These are phyloP conservation scores for Cyclostephanos tholiformis DNA, from an alignment of 108 stramenopile genomes.

Conservation along the genomic window DNA sequence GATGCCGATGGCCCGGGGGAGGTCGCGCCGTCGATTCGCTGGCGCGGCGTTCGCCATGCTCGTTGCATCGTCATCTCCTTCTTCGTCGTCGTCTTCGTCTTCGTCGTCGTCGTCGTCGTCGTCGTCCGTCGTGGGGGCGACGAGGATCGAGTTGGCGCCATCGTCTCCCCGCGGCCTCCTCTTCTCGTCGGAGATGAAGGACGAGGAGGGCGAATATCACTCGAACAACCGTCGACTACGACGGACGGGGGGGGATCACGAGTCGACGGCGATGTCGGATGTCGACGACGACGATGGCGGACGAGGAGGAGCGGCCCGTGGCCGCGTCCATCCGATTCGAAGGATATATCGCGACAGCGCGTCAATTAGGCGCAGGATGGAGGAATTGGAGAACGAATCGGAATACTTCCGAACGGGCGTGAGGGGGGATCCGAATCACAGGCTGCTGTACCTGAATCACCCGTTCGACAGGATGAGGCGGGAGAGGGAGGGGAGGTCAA, in stretches of 20 bases:
- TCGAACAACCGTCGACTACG: not conserved
- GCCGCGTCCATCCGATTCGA: conserved; percentile 52
- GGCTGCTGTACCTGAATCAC: conserved; percentile 69
- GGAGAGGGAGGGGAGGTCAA: conserved; percentile 11
- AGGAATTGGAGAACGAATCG: conserved; percentile 61
- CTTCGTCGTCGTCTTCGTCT: too few species aligned
- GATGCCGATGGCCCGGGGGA: too few species aligned
- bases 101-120: not conserved
- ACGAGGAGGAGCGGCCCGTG: too few species aligned
- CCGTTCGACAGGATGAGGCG: conserved; percentile 53
- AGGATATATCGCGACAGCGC: conserved; percentile 66
- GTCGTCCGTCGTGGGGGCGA: not conserved
- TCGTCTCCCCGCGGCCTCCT: not conserved
- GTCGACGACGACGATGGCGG: not conserved
- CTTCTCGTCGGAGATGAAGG: not conserved
- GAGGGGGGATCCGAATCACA: conserved; percentile 61
- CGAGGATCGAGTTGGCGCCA: not conserved
- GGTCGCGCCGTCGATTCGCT: too few species aligned
- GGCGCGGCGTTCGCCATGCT: too few species aligned
- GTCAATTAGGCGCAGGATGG: conserved; percentile 58
- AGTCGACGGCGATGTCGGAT: not conserved
- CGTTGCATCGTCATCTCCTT: too few species aligned
- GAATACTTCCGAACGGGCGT: conserved; percentile 68
- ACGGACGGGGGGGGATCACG: not conserved
- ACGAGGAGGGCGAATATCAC: not conserved